Conservation (phyloP, 106 monocot species). For the Allium sativum region DNA sequence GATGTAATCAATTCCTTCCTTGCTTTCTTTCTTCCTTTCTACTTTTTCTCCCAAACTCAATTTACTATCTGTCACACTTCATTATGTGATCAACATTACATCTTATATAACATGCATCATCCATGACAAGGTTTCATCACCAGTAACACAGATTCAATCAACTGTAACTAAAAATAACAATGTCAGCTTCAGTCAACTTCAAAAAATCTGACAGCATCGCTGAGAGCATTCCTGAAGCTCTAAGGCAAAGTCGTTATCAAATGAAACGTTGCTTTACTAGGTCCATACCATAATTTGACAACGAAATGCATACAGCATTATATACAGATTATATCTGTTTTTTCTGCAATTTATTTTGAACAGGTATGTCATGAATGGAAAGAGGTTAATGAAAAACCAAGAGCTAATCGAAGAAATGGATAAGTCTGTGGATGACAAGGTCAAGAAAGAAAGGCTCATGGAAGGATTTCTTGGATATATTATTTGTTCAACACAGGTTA, state of each 20-base stretch:
- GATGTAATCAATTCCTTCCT: constrained; percentile 21
- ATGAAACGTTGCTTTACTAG: constrained; percentile 84
- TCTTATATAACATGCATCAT: constrained; percentile 18
- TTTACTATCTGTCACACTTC: neutral
- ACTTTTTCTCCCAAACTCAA: constrained; percentile 7
- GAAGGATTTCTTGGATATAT: constrained; percentile 93
- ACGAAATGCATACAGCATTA: no score
- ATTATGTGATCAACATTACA: neutral
- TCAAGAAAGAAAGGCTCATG: constrained; percentile 68
- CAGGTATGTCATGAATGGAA: constrained; percentile 19
- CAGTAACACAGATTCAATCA: constrained; percentile 14
- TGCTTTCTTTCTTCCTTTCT: constrained; percentile 17
- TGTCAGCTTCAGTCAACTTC: constrained; percentile 42
- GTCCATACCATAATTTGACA: constrained; percentile 10
- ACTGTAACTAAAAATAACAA: neutral
- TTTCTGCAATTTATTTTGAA: neutral
- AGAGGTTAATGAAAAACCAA: constrained; percentile 81
- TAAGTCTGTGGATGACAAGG: constrained; percentile 68
- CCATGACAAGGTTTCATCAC: constrained; percentile 9
- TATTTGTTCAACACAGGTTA: constrained; percentile 76
- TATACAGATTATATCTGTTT: no score
- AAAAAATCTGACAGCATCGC: constrained; percentile 80
- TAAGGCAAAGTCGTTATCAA: constrained; percentile 81
- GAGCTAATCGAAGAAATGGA: constrained; percentile 76
- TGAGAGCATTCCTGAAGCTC: constrained; percentile 79